Evolutionary conservation across 441 rosid species (phyloP).

Genomic region (Pelargonium citronellum): DNA sequence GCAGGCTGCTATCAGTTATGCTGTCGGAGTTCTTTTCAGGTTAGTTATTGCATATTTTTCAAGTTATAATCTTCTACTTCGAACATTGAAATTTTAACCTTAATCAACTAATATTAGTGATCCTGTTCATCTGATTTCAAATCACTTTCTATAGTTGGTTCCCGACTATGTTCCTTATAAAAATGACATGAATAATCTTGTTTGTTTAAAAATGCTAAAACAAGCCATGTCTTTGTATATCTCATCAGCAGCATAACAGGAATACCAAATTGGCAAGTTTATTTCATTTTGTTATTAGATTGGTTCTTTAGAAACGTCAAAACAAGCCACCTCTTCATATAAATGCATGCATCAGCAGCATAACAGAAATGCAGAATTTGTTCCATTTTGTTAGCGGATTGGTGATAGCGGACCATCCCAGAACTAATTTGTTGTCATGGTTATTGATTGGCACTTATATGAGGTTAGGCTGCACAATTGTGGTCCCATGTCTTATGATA

Average conservation of each 20-base stretch:
- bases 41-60: slow-evolving; percentile 30
- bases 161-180: background rate
- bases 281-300: too few relatives aligned
- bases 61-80: background rate
- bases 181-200: background rate
- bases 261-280: too few relatives aligned
- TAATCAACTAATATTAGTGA: background rate
- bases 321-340: too few relatives aligned
- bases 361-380: background rate
- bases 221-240: background rate
- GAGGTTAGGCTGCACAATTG: background rate
- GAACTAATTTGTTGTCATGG: background rate
- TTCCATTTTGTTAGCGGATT: background rate
- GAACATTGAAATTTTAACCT: slow-evolving; percentile 3
- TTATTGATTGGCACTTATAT: too few relatives aligned
- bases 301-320: too few relatives aligned
- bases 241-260: too few relatives aligned
- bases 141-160: background rate
- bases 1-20: slow-evolving; percentile 86
- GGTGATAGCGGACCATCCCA: too few relatives aligned
- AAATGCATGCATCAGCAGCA: background rate
- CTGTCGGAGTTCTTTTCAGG: slow-evolving; percentile 80
- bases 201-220: background rate
- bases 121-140: background rate
- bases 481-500: background rate